Base-by-base conservation (phyloP, 2,329 filamentous ascomycete genomes). In the Capronia americana region DNA sequence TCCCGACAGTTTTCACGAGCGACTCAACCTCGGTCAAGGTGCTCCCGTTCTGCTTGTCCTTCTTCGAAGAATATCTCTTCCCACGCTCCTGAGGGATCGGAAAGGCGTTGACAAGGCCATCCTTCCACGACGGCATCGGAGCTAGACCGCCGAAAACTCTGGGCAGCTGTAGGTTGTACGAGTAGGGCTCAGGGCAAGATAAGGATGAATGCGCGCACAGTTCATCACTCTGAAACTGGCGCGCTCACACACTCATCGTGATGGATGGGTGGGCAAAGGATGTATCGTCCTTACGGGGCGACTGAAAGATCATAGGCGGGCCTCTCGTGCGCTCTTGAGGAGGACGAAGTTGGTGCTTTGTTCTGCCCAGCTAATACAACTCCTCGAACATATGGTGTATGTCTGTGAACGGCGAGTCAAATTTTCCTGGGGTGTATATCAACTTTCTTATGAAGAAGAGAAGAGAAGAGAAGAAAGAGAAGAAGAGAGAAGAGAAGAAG, bases 351-450 rank as follows among this genome's bases (percentile, higher is more conserved):
- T 77, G 75, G 73, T 64, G 69, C 59, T 23, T 80, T 76, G 65
- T 75, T 83, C 81, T 83, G 74, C 81, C 82, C 81, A 81, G 79
- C 77, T 81, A 81, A 79, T 83, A 80, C 87, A 89, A 87, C 87
- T 81, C 83, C 77, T 77, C 81, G 82, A 81, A 81, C 83, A 85
- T 81, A 76, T 74, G 69, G 67, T 11, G 28, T 59, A 53, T 69
- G 69, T 71, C 69, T 73, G 70, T 77, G 82, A 77, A 76, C 82
- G 82, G 76, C 77, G 80, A 81, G 85, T 85, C 86, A 87, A 87
- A 87, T 87, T 86, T 83, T 78, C 79, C 80, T 79, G 81, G 83
- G 83, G 76, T 76, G 75, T 73, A 53, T 46, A 61, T 81, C 79
- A 87, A 87, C 84, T 87, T 87, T 86, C 79, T 77, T 77, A 70